Evolutionary conservation across 306 rosid species (phyloP).

Genomic region (Inga leiocalycina): DNA sequence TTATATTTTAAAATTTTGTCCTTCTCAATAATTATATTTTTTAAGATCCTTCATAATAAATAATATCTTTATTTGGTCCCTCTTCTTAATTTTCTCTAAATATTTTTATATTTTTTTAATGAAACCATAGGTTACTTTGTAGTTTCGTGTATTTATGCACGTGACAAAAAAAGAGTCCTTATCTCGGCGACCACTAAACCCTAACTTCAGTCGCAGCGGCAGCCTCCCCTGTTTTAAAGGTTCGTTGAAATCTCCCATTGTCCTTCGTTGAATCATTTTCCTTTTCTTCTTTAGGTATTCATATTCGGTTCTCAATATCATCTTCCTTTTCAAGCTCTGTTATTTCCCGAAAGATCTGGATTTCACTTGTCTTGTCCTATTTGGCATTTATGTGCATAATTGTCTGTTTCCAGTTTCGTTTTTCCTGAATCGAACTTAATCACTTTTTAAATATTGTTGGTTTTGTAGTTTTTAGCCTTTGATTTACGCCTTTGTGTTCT

Average conservation of each 20-base stretch:
- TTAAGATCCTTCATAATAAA: no score
- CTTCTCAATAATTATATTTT: no score
- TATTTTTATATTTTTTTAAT: no score
- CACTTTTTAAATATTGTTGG: no score
- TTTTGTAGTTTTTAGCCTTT: background rate
- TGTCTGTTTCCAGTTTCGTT: no score
- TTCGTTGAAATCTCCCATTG: background rate
- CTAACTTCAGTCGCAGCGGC: slow-evolving; percentile 42
- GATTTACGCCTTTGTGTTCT: background rate
- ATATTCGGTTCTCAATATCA: background rate
- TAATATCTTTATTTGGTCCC: no score
- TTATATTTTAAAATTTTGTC: no score
- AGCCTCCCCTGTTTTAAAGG: slow-evolving; percentile 3
- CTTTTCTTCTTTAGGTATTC: background rate
- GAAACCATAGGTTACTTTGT: background rate
- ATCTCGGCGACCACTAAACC: slow-evolving; percentile 38
- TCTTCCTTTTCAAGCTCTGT: background rate
- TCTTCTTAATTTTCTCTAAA: no score
- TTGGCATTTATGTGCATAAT: background rate
- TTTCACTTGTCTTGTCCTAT: background rate
- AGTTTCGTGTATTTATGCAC: slow-evolving; percentile 1
- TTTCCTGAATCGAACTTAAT: background rate
- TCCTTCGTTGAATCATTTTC: background rate
- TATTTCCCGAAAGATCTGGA: background rate
- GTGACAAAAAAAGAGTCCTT: background rate